Conservation (phyloP, 768 basidiomycete species). For the Pleurotus sapidus region DNA sequence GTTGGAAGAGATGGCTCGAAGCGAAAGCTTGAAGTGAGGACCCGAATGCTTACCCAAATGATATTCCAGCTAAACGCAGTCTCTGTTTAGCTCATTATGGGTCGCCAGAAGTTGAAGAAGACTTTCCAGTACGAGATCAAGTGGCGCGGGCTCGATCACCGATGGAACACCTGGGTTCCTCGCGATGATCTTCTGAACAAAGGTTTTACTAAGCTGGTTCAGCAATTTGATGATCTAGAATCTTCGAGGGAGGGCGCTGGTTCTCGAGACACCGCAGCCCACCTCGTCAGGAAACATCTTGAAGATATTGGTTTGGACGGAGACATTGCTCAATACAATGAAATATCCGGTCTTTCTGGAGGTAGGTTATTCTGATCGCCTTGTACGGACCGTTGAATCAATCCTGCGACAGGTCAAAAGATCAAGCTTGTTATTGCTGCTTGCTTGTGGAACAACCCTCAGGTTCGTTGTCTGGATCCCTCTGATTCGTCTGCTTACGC, state of each 20-base stretch:
- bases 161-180: conserved; percentile 88
- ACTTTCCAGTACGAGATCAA: conserved; percentile 91
- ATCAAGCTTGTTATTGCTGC: conserved; percentile 96
- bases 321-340: conserved; percentile 97
- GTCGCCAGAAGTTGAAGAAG: conserved; percentile 97
- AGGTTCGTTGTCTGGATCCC: conserved; percentile 37
- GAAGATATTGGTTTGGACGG: conserved; percentile 97
- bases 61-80: neutral
- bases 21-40: conserved; percentile 82
- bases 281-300: conserved; percentile 85
- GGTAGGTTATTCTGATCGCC: conserved; percentile 43
- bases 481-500: no score
- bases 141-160: conserved; percentile 81
- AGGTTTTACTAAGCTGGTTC: conserved; percentile 86
- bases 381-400: neutral
- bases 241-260: conserved; percentile 95
- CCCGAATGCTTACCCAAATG: neutral
- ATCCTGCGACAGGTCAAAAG: conserved; percentile 70
- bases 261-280: conserved; percentile 76
- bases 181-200: conserved; percentile 84
- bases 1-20: conserved; percentile 88
- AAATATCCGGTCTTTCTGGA: conserved; percentile 91
- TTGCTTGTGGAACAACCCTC: conserved; percentile 94
- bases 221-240: conserved; percentile 96
- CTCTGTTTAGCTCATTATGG: conserved; percentile 68